Conservation (phyloP, 139 green algal genomes). For the Marvania coccoides region DNA sequence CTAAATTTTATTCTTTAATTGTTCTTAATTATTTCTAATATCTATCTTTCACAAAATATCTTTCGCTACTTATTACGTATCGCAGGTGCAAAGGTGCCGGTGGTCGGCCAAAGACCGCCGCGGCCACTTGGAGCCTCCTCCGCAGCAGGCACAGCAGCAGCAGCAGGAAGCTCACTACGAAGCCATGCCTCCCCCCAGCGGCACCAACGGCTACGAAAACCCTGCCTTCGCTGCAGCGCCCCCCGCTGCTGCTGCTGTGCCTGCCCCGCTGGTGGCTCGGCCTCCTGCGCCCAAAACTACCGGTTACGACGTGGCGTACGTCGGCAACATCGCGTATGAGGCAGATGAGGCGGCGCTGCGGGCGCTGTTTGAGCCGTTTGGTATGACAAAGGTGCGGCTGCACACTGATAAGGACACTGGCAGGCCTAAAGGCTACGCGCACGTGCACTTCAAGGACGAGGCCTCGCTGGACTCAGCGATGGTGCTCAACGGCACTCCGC, state of each 20-base stretch:
- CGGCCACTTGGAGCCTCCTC: too few relatives aligned
- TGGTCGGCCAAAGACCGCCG: conserved; percentile 30
- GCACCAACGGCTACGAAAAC: too few relatives aligned
- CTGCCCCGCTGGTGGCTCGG: background rate
- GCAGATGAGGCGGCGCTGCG: conserved; percentile 38
- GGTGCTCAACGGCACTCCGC: conserved; percentile 36
- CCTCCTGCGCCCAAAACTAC: conserved; percentile 30
- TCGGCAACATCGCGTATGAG: conserved; percentile 75
- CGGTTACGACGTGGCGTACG: conserved; percentile 74
- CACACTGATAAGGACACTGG: conserved; percentile 75
- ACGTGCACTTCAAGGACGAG: conserved; percentile 75
- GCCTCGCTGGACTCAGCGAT: conserved; percentile 40
- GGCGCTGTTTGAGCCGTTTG: conserved; percentile 53
- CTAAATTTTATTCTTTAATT: too few relatives aligned
- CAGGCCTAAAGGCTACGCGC: conserved; percentile 71
- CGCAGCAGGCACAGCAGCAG: background rate
- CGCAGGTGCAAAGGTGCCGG: conserved; percentile 40
- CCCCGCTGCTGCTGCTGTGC: background rate
- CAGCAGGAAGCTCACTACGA: too few relatives aligned
- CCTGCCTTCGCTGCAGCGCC: background rate
- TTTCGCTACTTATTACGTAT: too few relatives aligned
- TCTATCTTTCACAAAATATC: too few relatives aligned
- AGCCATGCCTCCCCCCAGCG: too few relatives aligned
- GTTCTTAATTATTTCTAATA: too few relatives aligned
- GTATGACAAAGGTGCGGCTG: conserved; percentile 51